Conservation (phyloP, 768 basidiomycete species). For the Antrodiella citrinella region DNA sequence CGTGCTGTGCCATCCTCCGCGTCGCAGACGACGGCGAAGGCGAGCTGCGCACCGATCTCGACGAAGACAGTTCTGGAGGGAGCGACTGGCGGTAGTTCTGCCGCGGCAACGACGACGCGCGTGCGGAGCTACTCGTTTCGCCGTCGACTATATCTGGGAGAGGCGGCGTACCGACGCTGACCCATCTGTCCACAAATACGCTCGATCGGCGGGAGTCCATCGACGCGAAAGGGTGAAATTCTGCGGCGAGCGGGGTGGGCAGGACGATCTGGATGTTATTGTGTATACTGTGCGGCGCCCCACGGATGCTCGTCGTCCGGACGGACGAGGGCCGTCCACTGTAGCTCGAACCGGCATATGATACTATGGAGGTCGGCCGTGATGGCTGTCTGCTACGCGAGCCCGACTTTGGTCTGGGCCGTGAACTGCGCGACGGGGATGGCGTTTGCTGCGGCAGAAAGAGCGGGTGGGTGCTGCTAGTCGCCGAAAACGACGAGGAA, state of each 20-base stretch:
- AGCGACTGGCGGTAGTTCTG: background rate
- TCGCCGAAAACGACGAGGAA: conserved; percentile 11
- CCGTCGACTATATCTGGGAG: no score
- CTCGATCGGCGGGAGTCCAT: conserved; percentile 1
- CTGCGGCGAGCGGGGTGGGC: conserved; percentile 53
- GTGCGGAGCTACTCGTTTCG: no score
- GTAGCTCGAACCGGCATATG: conserved; percentile 25
- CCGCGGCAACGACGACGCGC: no score
- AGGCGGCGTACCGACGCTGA: background rate
- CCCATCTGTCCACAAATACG: conserved; percentile 10
- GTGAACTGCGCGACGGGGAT: conserved; percentile 10
- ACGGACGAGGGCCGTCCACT: conserved; percentile 23
- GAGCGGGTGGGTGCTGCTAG: background rate
- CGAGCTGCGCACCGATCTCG: background rate
- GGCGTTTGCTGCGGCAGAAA: conserved; percentile 6
- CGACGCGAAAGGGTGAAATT: conserved; percentile 5
- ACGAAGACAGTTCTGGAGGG: background rate
- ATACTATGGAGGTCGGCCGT: conserved; percentile 32
- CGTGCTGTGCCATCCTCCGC: conserved; percentile 20
- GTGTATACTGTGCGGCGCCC: conserved; percentile 53
- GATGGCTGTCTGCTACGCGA: conserved; percentile 13
- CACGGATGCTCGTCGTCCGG: conserved; percentile 27
- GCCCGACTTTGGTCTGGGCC: conserved; percentile 8
- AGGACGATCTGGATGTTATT: conserved; percentile 60
- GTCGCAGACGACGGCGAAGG: conserved; percentile 8